phyloP scores from a whole-genome alignment of 1,284 basidiomycete species.

The Rhodotorula glutinis region DNA sequence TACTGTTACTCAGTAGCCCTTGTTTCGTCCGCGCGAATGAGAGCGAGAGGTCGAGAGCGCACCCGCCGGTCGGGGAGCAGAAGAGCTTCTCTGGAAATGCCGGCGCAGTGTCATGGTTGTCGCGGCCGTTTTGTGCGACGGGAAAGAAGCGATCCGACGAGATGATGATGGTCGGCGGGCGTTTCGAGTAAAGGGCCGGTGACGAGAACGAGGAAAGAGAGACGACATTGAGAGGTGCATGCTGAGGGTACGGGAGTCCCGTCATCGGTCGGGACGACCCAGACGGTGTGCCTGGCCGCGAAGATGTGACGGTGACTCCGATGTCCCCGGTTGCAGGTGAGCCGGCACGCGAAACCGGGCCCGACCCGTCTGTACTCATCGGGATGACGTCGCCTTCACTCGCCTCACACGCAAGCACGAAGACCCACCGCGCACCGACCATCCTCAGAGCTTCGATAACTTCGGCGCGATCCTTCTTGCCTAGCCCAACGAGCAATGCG shows the following conservation, averaged over 20 bases:
- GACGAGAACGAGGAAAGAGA: slow-evolving; percentile 19
- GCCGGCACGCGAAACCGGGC: not conserved
- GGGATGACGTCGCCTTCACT: not conserved
- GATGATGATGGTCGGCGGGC: slow-evolving; percentile 37
- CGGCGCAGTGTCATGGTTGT: not conserved
- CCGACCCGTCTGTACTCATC: not conserved
- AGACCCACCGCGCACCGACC: slow-evolving; percentile 37
- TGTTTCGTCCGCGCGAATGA: not conserved
- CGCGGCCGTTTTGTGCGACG: not conserved
- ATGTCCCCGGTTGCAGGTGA: not conserved
- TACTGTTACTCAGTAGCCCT: slow-evolving; percentile 8
- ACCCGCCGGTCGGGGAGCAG: slow-evolving; percentile 32
- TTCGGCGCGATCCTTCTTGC: slow-evolving; percentile 21
- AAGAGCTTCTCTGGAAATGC: slow-evolving; percentile 31
- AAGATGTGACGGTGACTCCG: too few relatives aligned
- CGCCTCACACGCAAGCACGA: slow-evolving; percentile 23
- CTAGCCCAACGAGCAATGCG: slow-evolving; percentile 31
- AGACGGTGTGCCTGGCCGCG: not conserved
- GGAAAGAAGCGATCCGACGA: slow-evolving; percentile 7
- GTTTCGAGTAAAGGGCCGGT: slow-evolving; percentile 23
- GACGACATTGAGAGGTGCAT: slow-evolving; percentile 21
- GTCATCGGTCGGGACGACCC: not conserved
- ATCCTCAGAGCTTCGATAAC: slow-evolving; percentile 33
- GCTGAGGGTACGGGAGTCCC: slow-evolving; percentile 31
- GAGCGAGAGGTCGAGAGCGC: slow-evolving; percentile 25